Conservation (phyloP, 306 rosid genomes). For the Castanopsis chinensis region DNA sequence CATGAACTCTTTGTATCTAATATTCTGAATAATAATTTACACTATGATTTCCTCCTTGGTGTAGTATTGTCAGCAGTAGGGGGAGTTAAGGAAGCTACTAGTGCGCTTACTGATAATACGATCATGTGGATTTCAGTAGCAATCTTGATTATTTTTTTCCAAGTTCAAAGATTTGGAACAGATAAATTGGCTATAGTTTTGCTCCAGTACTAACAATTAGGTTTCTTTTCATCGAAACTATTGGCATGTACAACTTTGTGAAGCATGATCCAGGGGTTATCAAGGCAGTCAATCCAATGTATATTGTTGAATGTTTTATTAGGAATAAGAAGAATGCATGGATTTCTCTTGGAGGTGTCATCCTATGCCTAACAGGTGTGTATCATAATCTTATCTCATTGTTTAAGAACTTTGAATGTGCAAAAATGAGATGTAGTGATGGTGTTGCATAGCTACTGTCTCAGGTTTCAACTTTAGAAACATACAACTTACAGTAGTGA, state of each 20-base stretch:
- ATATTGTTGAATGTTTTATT: conserved; percentile 26
- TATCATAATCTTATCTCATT: not conserved
- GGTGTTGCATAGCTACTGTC: not conserved
- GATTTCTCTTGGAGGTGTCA: conserved; percentile 46
- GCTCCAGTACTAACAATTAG: conserved; percentile 39
- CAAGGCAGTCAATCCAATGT: conserved; percentile 36
- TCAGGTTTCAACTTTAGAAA: no score
- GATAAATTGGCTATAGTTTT: conserved; percentile 42
- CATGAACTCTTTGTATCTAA: not conserved
- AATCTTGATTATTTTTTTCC: conserved; percentile 30
- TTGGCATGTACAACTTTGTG: conserved; percentile 41
- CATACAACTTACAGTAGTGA: no score
- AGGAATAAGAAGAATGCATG: conserved; percentile 38
- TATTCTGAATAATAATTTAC: not conserved
- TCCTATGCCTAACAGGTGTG: conserved; percentile 39
- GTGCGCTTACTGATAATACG: not conserved
- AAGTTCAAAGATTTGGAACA: conserved; percentile 44
- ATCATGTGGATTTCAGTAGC: conserved; percentile 39
- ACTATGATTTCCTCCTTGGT: not conserved
- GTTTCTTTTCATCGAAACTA: conserved; percentile 27
- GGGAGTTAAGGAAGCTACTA: conserved; percentile 18
- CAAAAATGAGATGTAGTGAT: not conserved
- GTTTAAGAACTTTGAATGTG: not conserved
- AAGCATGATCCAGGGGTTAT: conserved; percentile 24
- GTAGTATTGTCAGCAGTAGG: conserved; percentile 28